Conservation (phyloP, 75 land plant genomes). For the Adiantum capillusveneris region DNA sequence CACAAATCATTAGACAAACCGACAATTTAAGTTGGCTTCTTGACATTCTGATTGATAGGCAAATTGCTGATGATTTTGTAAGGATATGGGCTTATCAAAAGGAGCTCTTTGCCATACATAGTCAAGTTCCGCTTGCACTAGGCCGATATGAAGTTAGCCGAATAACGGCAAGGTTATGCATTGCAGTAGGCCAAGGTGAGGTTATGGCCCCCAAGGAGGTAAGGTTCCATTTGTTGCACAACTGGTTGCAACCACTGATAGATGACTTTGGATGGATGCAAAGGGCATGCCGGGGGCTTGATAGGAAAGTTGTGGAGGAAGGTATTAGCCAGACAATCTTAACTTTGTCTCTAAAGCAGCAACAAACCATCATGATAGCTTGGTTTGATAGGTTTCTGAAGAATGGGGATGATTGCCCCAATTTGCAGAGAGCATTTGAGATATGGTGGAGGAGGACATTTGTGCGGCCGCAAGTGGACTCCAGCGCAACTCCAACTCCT, state of each 20-base stretch:
- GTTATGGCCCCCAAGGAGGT: slow-evolving; percentile 78
- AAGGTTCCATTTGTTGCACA: slow-evolving; percentile 48
- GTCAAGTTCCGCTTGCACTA: slow-evolving; percentile 49
- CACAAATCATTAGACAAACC: slow-evolving; percentile 64
- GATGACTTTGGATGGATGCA: slow-evolving; percentile 97
- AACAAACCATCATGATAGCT: slow-evolving; percentile 65
- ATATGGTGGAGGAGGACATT: slow-evolving; percentile 96
- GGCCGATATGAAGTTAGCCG: slow-evolving; percentile 79
- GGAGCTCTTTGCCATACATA: slow-evolving; percentile 54
- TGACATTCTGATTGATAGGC: slow-evolving; percentile 83
- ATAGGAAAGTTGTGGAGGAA: slow-evolving; percentile 77
- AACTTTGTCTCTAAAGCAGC: slow-evolving; percentile 70
- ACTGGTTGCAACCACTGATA: slow-evolving; percentile 84
- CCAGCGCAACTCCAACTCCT: neutral
- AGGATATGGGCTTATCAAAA: slow-evolving; percentile 70
- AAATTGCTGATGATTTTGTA: slow-evolving; percentile 73
- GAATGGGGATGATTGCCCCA: slow-evolving; percentile 82
- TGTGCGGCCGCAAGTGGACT: slow-evolving; percentile 36
- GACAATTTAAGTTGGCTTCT: slow-evolving; percentile 92
- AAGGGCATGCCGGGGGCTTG: slow-evolving; percentile 70
- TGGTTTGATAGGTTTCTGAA: slow-evolving; percentile 86
- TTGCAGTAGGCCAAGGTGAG: slow-evolving; percentile 88
- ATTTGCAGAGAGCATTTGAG: slow-evolving; percentile 85
- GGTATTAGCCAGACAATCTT: slow-evolving; percentile 89
- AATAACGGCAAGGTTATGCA: slow-evolving; percentile 73